Evolutionary conservation across 2,329 filamentous ascomycete genomes (phyloP), one percentile per base, ranked within the genome.

Genomic region (Aureobasidium sp.): DNA sequence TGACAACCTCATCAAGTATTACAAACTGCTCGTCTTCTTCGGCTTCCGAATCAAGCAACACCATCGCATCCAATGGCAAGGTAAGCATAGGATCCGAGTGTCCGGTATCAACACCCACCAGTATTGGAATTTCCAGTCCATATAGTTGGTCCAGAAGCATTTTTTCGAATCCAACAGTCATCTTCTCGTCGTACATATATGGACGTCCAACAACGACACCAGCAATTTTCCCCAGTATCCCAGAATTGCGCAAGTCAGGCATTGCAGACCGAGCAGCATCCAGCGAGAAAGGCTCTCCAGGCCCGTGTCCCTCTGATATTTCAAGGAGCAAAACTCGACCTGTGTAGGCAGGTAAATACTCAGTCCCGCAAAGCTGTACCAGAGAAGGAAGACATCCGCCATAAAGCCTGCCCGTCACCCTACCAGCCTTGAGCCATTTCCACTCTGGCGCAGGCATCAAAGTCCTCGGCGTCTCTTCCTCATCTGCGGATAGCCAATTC

Each of bases 341-440:
- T 4, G 15, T 45, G 34, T 63, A 63, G 22, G 52, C 44, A 2
- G 58, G 57, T 5, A 61, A 6, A 39, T 65, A 62, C 17, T 42
- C 52, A 1, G 62, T 62, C 1, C 56, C 64, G 14, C 27, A 42
- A 2, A 63, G 20, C 31, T 65, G 64, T 1, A 61, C 45, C 8
- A 65, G 14, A 11, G 45, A 63, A 20, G 64, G 57, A 8, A 65
- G 45, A 57, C 64, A 65, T n/a, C 64, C 64, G 20, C 64, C 62
- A 22, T 49, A 31, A 1, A 65, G 17, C 17, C 25, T 41, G 12
- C 62, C 64, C 11, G 37, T 9, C 4, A 63, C 64, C 20, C 11
- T 42, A 42, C 65, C 67, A 20, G 17, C 5, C 25, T 64, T 60
- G 14, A 66, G 25, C 63, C 62, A 68, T 48, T 49, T 67, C 66